Evolutionary conservation across 176 grass and related monocot genomes (phyloP).

Genomic region (Triticum urartu): DNA sequence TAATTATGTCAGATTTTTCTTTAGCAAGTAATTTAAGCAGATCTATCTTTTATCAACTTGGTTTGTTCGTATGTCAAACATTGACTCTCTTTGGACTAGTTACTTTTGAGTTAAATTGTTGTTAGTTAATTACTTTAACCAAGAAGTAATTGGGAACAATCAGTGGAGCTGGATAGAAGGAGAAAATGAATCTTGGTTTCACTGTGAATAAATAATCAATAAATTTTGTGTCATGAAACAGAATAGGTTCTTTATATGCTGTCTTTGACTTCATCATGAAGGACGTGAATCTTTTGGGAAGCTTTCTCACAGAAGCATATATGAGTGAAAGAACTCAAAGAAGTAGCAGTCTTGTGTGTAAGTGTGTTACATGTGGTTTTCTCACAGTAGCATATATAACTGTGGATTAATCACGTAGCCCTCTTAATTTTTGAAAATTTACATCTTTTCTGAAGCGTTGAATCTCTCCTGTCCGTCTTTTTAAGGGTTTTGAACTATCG

Average conservation of each 20-base stretch:
- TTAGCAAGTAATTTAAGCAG: neutral
- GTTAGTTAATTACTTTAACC: neutral
- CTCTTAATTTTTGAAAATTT: neutral
- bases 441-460: neutral
- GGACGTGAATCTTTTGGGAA: neutral
- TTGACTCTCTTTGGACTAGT: neutral
- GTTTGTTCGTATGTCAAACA: neutral
- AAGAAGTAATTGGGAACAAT: neutral
- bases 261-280: neutral
- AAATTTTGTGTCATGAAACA: neutral
- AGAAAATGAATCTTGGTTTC: neutral
- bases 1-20: neutral
- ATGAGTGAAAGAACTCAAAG: neutral
- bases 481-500: neutral
- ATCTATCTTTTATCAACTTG: neutral
- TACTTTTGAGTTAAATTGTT: conserved; percentile 8
- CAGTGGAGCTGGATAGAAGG: neutral
- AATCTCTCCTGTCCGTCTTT: neutral
- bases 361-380: neutral
- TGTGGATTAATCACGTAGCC: neutral
- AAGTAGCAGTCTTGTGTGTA: neutral
- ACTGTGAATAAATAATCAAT: neutral
- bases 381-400: neutral
- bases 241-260: conserved; percentile 6
- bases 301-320: neutral